A percentile compares a stretch with the other conserved stretches of the same genome.
These are phyloP conservation scores for Trametes meyenii DNA, from an alignment of 768 basidiomycete species.

Conservation along the genomic window DNA sequence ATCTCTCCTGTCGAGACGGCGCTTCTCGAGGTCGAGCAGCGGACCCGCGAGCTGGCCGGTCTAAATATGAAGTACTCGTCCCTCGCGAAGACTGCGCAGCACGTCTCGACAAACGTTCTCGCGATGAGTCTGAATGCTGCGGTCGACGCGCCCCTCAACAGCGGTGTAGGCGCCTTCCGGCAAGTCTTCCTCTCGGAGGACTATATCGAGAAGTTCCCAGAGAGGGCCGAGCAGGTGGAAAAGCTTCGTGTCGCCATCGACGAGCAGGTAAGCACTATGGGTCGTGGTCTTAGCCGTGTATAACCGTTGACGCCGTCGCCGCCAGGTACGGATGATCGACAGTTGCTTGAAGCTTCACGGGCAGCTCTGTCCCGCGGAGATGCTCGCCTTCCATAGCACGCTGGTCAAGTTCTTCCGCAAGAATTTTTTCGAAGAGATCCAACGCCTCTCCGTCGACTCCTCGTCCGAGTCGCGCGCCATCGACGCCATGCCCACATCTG, in stretches of 20 bases:
- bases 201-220: conserved; percentile 69
- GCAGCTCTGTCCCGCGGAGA: conserved; percentile 80
- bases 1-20: conserved; percentile 88
- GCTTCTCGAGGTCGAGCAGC: conserved; percentile 76
- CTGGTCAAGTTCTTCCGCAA: conserved; percentile 84
- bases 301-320: neutral
- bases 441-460: conserved; percentile 64
- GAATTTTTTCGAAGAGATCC: conserved; percentile 83
- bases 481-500: conserved; percentile 18
- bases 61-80: conserved; percentile 73
- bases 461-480: conserved; percentile 45
- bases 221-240: conserved; percentile 69
- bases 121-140: conserved; percentile 87
- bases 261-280: conserved; percentile 60
- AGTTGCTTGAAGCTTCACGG: conserved; percentile 84
- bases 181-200: conserved; percentile 73
- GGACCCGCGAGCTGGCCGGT: conserved; percentile 74
- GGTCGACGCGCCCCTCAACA: conserved; percentile 79
- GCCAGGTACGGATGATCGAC: conserved; percentile 77
- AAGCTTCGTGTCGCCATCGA: conserved; percentile 76
- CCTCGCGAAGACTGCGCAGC: conserved; percentile 75
- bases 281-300: neutral
- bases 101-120: conserved; percentile 75
- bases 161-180: conserved; percentile 79
- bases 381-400: conserved; percentile 91